phyloP scores from a whole-genome alignment of 192 early-diverging fungal species.

The Coemansia sp. region DNA sequence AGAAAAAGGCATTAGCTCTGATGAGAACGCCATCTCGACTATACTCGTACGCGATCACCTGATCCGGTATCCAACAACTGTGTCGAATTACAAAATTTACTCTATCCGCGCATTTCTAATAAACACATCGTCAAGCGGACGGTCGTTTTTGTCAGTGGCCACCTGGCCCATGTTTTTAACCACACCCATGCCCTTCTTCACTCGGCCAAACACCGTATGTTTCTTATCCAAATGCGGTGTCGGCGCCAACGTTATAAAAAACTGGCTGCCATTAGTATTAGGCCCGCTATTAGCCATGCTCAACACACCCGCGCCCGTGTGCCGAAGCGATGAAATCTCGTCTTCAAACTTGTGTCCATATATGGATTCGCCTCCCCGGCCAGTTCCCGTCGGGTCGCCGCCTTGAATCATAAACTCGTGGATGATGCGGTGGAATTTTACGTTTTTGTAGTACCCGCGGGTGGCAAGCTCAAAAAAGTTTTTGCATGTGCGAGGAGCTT shows the following conservation, averaged over 20 bases:
- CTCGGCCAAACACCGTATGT: slow-evolving; percentile 92
- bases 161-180: slow-evolving; percentile 75
- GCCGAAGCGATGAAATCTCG: slow-evolving; percentile 70
- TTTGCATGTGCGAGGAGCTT: slow-evolving; percentile 79
- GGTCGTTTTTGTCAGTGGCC: slow-evolving; percentile 66
- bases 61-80: too few relatives aligned
- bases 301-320: slow-evolving; percentile 81
- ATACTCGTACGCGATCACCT: too few relatives aligned
- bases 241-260: slow-evolving; percentile 71
- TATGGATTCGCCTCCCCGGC: slow-evolving; percentile 79
- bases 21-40: too few relatives aligned
- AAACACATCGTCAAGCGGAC: slow-evolving; percentile 34
- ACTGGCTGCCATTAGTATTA: slow-evolving; percentile 86
- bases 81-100: not conserved
- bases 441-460: slow-evolving; percentile 79
- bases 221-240: slow-evolving; percentile 75
- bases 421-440: slow-evolving; percentile 82
- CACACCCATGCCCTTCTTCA: slow-evolving; percentile 77
- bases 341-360: slow-evolving; percentile 70
- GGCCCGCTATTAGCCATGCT: slow-evolving; percentile 96
- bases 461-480: slow-evolving; percentile 84
- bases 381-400: slow-evolving; percentile 95
- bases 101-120: slow-evolving; percentile 11
- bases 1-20: too few relatives aligned
- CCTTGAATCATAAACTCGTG: slow-evolving; percentile 97